Conservation (phyloP, 441 rosid species). For the Gossypium gossypioides region DNA sequence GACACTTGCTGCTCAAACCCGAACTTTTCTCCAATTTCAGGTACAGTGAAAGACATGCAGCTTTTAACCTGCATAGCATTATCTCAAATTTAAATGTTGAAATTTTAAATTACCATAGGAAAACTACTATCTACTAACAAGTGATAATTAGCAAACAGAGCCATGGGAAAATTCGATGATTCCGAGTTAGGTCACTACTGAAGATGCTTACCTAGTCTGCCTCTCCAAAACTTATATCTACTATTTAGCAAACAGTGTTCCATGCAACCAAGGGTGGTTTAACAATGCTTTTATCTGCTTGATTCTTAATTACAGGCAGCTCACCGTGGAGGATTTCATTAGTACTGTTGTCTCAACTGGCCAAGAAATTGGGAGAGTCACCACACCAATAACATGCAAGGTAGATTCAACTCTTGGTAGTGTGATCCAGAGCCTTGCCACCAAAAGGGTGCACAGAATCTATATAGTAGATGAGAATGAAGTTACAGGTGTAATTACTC, state of each 20-base stretch:
- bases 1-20: slow-evolving; percentile 59
- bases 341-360: slow-evolving; percentile 31
- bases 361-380: slow-evolving; percentile 33
- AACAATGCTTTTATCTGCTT: slow-evolving; percentile 5
- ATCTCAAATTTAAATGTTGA: neutral
- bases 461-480: slow-evolving; percentile 48
- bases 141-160: neutral
- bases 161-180: neutral
- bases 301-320: slow-evolving; percentile 38
- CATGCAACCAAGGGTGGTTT: neutral
- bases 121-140: slow-evolving; percentile 3
- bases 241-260: neutral
- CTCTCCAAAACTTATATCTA: neutral
- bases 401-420: slow-evolving; percentile 50
- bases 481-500: slow-evolving; percentile 68
- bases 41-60: slow-evolving; percentile 20
- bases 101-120: neutral
- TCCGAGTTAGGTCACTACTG: neutral
- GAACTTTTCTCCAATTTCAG: slow-evolving; percentile 65
- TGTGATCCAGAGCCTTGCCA: slow-evolving; percentile 61
- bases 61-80: neutral
- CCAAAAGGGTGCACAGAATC: slow-evolving; percentile 58
- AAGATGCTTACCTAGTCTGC: neutral
- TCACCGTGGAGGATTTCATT: slow-evolving; percentile 51
- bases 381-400: slow-evolving; percentile 54